These are phyloP conservation scores for Ettlia oleoabundans DNA, from an alignment of 139 green algal genomes.

Conservation along the genomic window DNA sequence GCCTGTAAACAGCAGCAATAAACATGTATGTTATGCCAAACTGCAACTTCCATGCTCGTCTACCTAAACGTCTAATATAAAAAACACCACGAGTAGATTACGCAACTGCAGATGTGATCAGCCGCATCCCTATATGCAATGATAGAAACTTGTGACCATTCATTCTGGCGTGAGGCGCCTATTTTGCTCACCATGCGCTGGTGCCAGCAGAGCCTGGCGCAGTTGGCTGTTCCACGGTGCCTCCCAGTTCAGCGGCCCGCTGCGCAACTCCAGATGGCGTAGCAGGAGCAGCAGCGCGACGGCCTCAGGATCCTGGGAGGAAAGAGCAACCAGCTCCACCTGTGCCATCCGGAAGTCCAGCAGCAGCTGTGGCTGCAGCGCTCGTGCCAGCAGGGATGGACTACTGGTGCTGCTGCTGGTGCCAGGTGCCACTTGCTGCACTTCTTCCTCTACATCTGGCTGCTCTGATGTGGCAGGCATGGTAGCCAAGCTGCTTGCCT, in stretches of 20 bases:
- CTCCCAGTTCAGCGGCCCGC: conserved; percentile 19
- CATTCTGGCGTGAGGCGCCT: too few relatives aligned
- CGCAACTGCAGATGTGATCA: too few relatives aligned
- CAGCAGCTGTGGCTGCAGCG: conserved; percentile 10
- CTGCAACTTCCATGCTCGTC: too few relatives aligned
- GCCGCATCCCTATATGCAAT: too few relatives aligned
- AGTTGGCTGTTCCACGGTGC: conserved; percentile 18
- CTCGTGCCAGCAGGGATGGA: background rate
- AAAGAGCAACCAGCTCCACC: background rate
- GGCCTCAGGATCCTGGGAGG: background rate
- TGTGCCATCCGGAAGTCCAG: conserved; percentile 15
- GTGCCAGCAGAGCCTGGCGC: conserved; percentile 20
- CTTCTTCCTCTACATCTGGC: background rate
- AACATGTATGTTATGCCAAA: too few relatives aligned
- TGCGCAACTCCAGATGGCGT: conserved; percentile 16
- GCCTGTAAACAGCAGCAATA: too few relatives aligned
- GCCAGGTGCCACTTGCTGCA: too few relatives aligned
- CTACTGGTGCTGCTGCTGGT: background rate
- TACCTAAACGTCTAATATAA: too few relatives aligned
- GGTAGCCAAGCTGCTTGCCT: too few relatives aligned
- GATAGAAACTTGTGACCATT: too few relatives aligned
- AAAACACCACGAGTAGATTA: too few relatives aligned
- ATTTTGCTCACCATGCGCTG: background rate
- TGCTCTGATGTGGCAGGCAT: too few relatives aligned
- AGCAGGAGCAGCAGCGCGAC: background rate